Percentiles rank a stretch among this genome's conserved stretches.
These are phyloP conservation scores for Cinnamomum micranthum DNA, from an alignment of 164 flowering plant genomes.

Conservation along the genomic window DNA sequence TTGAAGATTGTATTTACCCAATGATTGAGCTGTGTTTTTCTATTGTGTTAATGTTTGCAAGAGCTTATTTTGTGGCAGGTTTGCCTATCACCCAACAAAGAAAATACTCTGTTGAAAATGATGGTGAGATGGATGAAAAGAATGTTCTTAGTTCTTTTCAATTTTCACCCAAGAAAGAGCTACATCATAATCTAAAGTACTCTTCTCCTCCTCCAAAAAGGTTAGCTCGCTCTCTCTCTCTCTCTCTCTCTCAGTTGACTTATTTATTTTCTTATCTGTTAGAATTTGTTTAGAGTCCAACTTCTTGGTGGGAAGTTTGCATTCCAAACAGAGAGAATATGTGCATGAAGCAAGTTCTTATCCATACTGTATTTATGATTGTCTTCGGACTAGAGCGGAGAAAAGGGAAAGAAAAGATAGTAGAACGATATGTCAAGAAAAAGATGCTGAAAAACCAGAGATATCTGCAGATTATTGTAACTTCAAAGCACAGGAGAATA, in stretches of 20 bases:
- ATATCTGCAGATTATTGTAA: neutral
- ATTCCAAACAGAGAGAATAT: neutral
- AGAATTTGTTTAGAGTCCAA: neutral
- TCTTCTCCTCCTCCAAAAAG: neutral
- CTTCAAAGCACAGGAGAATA: neutral
- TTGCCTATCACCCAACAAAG: neutral
- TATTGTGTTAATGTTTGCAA: neutral
- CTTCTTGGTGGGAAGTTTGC: neutral
- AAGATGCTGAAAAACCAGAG: neutral
- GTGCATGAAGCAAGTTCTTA: neutral
- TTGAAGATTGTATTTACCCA: neutral
- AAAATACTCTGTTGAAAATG: neutral
- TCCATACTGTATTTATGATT: neutral
- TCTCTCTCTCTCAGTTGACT: neutral
- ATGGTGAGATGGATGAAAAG: conserved; percentile 6
- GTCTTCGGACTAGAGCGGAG: neutral
- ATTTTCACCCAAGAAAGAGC: neutral
- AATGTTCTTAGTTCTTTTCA: neutral
- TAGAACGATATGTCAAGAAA: neutral
- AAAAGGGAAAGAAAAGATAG: neutral
- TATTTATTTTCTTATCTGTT: neutral
- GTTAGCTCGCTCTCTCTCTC: neutral
- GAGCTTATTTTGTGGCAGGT: neutral
- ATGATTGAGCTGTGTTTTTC: neutral
- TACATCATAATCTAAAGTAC: neutral